Evolutionary conservation across 2,329 filamentous ascomycete species (phyloP), one percentile per base, ranked within the genome.

Genomic region (Claviceps humidiphila): DNA sequence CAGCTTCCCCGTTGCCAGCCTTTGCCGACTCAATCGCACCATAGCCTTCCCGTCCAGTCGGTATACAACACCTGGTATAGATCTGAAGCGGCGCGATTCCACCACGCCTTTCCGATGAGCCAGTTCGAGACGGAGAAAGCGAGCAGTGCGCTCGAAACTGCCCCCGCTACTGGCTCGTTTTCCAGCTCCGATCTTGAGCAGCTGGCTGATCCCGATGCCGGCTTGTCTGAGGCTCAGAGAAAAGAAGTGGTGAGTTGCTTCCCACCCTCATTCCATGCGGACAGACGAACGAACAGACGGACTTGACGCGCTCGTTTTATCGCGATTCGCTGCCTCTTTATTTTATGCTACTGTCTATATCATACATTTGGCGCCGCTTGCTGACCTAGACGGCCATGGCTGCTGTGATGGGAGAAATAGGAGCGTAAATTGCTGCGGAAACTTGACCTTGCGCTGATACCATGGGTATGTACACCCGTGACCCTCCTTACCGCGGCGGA

Each of bases 351-450:
- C 22, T 24, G 24, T 24, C 22, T 22, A 22, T 1, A 3, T 22
- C 3, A 22, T 22, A 22, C 22, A 22, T 34, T 34, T 34, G 30
- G 30, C 30, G 9, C 30, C 9, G 30, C 17, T 26, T 6, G 16
- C 43, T 17, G 43, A 34, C 43, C 14, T 40, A n/a, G 38, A 40
- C 38, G 7, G 16, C 38, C 38, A 40, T 40, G 13, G 5, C 42
- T 44, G 42, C 7, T 24, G 6, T 26, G 5, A 14, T 17, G 16
- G n/a, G 43, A 17, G 4, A 43, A 39, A 48, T 53, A 85, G 82
- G 82, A 85, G 58, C 75, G 74, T 55, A 77, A 75, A 59, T 68
- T 85, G 2, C 61, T 85, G 9, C 74, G 80, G 62, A 84, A 78
- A 62, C 70, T 85, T 20, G 82, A 85, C 60, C 58, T 75, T 22